A percentile compares a stretch with the other conserved stretches of the same genome.
Conservation (phyloP, 2,329 filamentous ascomycete genomes). For the Fonsecaea pedrosoi region DNA sequence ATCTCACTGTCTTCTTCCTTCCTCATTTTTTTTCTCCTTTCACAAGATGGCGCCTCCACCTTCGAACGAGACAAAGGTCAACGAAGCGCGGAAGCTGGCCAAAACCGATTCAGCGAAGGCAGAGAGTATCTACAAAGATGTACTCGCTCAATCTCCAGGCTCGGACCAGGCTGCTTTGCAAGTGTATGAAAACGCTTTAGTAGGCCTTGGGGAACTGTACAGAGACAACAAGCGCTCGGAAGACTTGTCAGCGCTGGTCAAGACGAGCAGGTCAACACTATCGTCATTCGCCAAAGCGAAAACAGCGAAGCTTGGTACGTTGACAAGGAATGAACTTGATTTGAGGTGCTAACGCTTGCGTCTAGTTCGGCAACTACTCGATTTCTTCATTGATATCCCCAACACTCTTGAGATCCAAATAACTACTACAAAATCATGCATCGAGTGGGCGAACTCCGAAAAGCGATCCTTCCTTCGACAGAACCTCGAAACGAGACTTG, state of each 20-base stretch:
- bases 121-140: constrained; percentile 85
- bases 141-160: constrained; percentile 83
- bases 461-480: constrained; percentile 95
- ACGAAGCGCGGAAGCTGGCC: constrained; percentile 84
- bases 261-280: constrained; percentile 85
- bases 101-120: constrained; percentile 83
- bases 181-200: constrained; percentile 88
- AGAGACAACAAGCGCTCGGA: constrained; percentile 79
- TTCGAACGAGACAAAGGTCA: constrained; percentile 70
- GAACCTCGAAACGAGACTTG: constrained; percentile 95
- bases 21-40: constrained; percentile 10
- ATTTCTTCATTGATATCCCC: constrained; percentile 92
- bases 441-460: constrained; percentile 81
- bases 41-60: constrained; percentile 56
- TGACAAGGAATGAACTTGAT: neutral
- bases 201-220: constrained; percentile 90
- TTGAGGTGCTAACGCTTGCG: constrained; percentile 25
- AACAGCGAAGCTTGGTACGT: constrained; percentile 90
- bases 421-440: constrained; percentile 95
- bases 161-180: constrained; percentile 84
- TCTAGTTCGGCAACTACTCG: constrained; percentile 90
- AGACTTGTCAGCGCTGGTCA: constrained; percentile 87
- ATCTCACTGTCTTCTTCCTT: neutral
- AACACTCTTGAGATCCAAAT: constrained; percentile 95
- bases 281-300: constrained; percentile 99